Evolutionary conservation across 2,329 filamentous ascomycete genomes (phyloP).

Genomic region (Trichoderma sp.): DNA sequence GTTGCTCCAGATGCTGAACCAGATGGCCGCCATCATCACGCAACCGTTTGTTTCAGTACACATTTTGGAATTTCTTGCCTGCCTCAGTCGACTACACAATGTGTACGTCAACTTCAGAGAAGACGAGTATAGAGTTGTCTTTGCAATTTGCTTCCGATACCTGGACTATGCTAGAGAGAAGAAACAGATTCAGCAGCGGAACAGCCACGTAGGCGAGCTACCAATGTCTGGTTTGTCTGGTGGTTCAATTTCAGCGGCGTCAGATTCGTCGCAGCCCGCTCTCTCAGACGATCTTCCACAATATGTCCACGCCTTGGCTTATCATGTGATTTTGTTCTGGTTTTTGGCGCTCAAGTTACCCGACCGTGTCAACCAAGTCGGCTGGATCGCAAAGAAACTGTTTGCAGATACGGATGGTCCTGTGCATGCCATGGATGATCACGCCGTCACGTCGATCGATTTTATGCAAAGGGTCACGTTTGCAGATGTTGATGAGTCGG

Average conservation of each 20-base stretch:
- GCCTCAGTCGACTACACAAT: constrained; percentile 80
- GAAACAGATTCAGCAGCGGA: constrained; percentile 53
- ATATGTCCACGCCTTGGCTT: constrained; percentile 91
- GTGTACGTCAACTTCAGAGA: constrained; percentile 88
- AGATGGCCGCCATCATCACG: constrained; percentile 95
- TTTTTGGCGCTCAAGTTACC: constrained; percentile 86
- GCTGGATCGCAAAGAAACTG: constrained; percentile 87
- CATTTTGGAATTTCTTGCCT: constrained; percentile 92
- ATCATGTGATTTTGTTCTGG: constrained; percentile 97
- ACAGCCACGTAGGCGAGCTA: constrained; percentile 51
- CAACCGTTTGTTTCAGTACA: constrained; percentile 90
- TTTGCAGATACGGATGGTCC: constrained; percentile 76
- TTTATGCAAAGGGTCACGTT: constrained; percentile 90
- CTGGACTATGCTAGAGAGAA: constrained; percentile 83
- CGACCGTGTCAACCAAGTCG: constrained; percentile 81
- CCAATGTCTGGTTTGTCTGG: constrained; percentile 40
- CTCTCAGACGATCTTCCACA: constrained; percentile 77
- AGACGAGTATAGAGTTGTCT: constrained; percentile 91
- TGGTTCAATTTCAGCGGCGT: constrained; percentile 29
- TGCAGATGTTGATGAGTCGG: constrained; percentile 80
- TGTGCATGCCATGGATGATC: constrained; percentile 78
- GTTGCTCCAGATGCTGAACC: constrained; percentile 82
- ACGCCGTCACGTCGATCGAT: constrained; percentile 90
- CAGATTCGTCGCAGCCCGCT: constrained; percentile 35
- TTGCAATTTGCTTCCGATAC: constrained; percentile 93